These are phyloP conservation scores for Aspergillus udagawae DNA, from an alignment of 2,329 filamentous ascomycete species.

Conservation along the genomic window DNA sequence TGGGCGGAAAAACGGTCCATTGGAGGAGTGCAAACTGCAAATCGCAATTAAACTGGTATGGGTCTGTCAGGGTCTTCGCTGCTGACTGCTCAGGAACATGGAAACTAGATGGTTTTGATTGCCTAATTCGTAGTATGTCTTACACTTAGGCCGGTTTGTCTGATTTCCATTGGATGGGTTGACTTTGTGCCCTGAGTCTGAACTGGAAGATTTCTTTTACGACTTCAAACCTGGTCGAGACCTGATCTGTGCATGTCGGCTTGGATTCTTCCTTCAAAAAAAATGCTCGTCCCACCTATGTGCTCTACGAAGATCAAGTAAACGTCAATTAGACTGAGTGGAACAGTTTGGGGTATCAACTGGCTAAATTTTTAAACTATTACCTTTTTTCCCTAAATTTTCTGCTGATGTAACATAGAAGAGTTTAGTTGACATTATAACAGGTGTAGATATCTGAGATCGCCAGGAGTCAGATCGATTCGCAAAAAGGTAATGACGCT, in stretches of 20 bases:
- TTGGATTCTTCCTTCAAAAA: background rate
- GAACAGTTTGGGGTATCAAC: background rate
- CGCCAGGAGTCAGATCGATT: conserved; percentile 18
- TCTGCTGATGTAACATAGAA: background rate
- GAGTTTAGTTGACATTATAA: background rate
- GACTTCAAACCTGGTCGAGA: background rate
- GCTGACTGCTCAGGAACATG: background rate
- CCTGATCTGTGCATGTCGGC: background rate
- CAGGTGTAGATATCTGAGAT: conserved; percentile 9
- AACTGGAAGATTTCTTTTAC: background rate
- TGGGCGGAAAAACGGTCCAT: too few relatives aligned
- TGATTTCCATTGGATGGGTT: too few relatives aligned
- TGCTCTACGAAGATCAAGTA: background rate
- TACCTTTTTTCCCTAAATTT: background rate
- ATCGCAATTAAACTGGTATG: conserved; percentile 5
- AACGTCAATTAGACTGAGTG: background rate
- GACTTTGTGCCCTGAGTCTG: too few relatives aligned
- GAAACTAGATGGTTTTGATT: background rate
- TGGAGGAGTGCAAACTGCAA: background rate
- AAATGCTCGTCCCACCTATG: background rate
- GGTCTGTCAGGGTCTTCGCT: background rate
- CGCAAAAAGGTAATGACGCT: conserved; percentile 4
- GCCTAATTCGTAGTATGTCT: background rate
- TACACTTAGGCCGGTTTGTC: background rate
- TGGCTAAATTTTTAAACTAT: background rate